These are phyloP conservation scores for Mycosphaerelloides madeirae DNA, from an alignment of 2,329 filamentous ascomycete genomes.

Conservation along the genomic window DNA sequence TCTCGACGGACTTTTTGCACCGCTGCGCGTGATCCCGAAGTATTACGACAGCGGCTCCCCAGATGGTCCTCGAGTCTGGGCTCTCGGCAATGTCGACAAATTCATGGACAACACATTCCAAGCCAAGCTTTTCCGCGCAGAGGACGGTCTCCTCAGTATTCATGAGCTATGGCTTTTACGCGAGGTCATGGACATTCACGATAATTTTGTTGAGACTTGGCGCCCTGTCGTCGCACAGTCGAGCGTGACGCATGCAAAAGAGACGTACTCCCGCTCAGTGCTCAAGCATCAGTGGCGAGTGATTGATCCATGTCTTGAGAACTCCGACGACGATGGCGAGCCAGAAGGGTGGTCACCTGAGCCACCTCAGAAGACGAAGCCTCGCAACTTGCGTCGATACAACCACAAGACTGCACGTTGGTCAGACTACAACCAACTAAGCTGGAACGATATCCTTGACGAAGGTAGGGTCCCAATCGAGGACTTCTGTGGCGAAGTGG, in stretches of 20 bases:
- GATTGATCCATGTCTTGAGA: background rate
- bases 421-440: background rate
- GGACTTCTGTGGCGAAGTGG: slow-evolving; percentile 1
- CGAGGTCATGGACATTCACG: background rate
- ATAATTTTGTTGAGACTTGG: background rate
- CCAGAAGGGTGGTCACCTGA: background rate
- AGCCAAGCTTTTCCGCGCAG: background rate
- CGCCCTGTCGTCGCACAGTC: background rate
- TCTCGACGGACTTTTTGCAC: slow-evolving; percentile 1
- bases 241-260: background rate
- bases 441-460: background rate
- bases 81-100: slow-evolving; percentile 2
- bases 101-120: background rate
- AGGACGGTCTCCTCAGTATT: background rate
- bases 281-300: background rate
- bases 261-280: background rate
- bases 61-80: background rate
- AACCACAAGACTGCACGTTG: background rate
- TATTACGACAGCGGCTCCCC: background rate
- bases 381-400: background rate
- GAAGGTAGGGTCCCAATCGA: slow-evolving; percentile 1
- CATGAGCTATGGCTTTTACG: slow-evolving; percentile 3
- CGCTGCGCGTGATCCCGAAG: background rate
- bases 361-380: background rate
- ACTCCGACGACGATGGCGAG: background rate